These are phyloP conservation scores for Aspergillus pseudoterreus DNA, from an alignment of 2,329 filamentous ascomycete species.

Conservation along the genomic window DNA sequence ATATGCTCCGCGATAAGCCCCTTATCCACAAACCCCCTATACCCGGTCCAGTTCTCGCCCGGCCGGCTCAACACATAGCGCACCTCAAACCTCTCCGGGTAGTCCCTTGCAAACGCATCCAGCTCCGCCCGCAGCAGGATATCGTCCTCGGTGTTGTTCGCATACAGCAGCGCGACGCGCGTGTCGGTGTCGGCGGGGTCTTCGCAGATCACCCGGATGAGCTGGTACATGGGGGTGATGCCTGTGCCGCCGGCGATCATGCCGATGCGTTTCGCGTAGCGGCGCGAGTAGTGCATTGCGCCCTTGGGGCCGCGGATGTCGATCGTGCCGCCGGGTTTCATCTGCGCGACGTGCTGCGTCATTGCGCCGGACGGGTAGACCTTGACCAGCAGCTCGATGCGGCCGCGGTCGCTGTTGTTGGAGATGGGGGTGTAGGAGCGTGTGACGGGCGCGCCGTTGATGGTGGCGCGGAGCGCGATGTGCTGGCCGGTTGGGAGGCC, in stretches of 20 bases:
- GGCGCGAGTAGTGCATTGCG: slow-evolving; percentile 23
- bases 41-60: slow-evolving; percentile 44
- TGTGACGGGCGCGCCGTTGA: slow-evolving; percentile 44
- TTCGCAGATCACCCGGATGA: slow-evolving; percentile 60
- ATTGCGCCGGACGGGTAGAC: slow-evolving; percentile 25
- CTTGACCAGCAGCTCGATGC: slow-evolving; percentile 27
- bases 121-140: slow-evolving; percentile 58
- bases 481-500: slow-evolving; percentile 55
- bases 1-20: slow-evolving; percentile 51
- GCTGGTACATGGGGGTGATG: slow-evolving; percentile 53
- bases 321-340: slow-evolving; percentile 25
- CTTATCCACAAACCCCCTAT: slow-evolving; percentile 48
- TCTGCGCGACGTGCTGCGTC: slow-evolving; percentile 23
- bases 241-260: slow-evolving; percentile 35
- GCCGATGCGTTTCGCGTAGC: slow-evolving; percentile 22
- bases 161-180: slow-evolving; percentile 54
- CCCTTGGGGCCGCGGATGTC: slow-evolving; percentile 31
- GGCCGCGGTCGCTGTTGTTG: slow-evolving; percentile 23
- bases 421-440: slow-evolving; percentile 50
- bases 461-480: slow-evolving; percentile 46
- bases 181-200: slow-evolving; percentile 52
- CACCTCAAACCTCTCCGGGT: slow-evolving; percentile 52
- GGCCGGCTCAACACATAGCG: slow-evolving; percentile 52
- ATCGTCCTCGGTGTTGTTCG: slow-evolving; percentile 55
- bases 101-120: slow-evolving; percentile 48